A percentile compares a stretch with the other conserved stretches of the same genome.
phyloP scores from a whole-genome alignment of 805 yeast genomes.

The Blastobotrys parvus region DNA sequence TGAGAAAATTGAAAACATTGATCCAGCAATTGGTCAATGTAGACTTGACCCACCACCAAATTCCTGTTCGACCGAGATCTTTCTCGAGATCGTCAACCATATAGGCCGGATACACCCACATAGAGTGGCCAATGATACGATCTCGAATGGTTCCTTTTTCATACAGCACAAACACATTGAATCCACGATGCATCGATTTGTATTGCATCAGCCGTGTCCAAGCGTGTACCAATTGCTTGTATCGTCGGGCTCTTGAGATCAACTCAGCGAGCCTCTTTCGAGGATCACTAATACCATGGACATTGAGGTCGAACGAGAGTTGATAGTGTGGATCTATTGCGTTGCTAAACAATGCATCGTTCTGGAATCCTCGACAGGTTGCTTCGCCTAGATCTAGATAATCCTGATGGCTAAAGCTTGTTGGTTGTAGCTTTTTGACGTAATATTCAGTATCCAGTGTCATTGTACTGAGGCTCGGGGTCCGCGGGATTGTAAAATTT shows the following conservation, averaged over 20 bases:
- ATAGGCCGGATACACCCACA: conserved; percentile 8
- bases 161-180: conserved; percentile 2
- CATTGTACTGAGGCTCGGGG: no score
- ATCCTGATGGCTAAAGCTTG: background rate
- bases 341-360: conserved; percentile 6
- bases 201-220: conserved; percentile 5
- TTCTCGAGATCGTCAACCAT: conserved; percentile 1
- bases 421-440: background rate
- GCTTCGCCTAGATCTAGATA: background rate
- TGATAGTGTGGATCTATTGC: conserved; percentile 9
- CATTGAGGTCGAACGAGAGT: conserved; percentile 2
- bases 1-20: background rate
- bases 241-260: conserved; percentile 4
- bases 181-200: background rate
- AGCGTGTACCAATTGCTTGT: conserved; percentile 4
- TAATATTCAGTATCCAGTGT: background rate
- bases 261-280: conserved; percentile 6
- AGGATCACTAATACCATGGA: conserved; percentile 8
- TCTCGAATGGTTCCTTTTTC: background rate
- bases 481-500: no score
- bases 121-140: conserved; percentile 6
- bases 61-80: conserved; percentile 1
- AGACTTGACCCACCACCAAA: conserved; percentile 1
- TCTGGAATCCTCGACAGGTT: conserved; percentile 4
- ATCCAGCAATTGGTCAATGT: background rate